Evolutionary conservation across 345 rosid species (phyloP).

Genomic region (Stellera chamaejasme): DNA sequence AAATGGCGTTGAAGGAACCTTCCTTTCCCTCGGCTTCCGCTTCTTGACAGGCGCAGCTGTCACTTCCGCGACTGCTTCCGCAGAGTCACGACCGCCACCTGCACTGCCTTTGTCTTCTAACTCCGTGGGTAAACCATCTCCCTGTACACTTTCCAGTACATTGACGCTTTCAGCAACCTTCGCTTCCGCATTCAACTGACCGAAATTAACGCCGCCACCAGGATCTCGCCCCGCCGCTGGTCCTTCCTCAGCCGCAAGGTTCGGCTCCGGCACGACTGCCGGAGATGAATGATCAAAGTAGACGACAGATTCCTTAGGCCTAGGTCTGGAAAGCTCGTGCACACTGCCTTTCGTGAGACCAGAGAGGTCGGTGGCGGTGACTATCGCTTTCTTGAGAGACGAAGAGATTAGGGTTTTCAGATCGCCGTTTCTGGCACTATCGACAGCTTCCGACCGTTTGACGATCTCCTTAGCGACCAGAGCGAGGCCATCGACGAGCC

Average conservation of each 20-base stretch:
- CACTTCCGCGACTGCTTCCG: slow-evolving; percentile 10
- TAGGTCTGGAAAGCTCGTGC: slow-evolving; percentile 38
- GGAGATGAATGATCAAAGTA: slow-evolving; percentile 29
- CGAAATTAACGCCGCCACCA: not conserved
- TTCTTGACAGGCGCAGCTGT: slow-evolving; percentile 33
- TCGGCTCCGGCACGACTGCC: slow-evolving; percentile 8
- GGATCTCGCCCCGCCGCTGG: not conserved
- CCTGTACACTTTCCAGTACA: slow-evolving; percentile 1
- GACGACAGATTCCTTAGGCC: slow-evolving; percentile 52
- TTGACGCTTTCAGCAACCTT: slow-evolving; percentile 4
- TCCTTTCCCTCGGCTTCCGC: slow-evolving; percentile 78
- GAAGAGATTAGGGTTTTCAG: slow-evolving; percentile 46
- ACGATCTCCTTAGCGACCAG: slow-evolving; percentile 69
- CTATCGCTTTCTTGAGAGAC: slow-evolving; percentile 50
- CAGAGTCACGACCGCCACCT: slow-evolving; percentile 11
- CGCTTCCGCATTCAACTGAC: slow-evolving; percentile 5
- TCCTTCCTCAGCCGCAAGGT: slow-evolving; percentile 10
- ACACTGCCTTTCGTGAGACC: slow-evolving; percentile 72
- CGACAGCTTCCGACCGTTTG: slow-evolving; percentile 41
- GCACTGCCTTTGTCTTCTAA: slow-evolving; percentile 15
- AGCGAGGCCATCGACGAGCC: slow-evolving; percentile 62
- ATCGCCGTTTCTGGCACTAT: slow-evolving; percentile 39
- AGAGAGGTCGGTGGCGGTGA: slow-evolving; percentile 70
- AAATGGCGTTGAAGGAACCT: slow-evolving; percentile 88
- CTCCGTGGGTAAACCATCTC: slow-evolving; percentile 15